Evolutionary conservation across 2,329 filamentous ascomycete species (phyloP).

Genomic region (Colletotrichum lentis): DNA sequence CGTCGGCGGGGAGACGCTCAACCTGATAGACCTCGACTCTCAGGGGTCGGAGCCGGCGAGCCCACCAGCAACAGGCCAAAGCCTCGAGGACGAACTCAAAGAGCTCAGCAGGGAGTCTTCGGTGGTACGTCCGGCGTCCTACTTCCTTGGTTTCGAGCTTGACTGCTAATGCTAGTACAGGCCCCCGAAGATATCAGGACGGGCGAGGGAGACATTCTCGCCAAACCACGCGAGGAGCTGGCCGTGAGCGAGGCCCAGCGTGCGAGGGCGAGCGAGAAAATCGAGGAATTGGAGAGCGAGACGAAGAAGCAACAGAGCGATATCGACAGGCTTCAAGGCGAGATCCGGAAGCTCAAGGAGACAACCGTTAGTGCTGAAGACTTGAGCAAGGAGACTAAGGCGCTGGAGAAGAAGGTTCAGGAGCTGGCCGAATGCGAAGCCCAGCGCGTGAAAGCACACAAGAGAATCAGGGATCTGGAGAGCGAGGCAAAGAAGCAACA

Average conservation of each 20-base stretch:
- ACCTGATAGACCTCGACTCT: background rate
- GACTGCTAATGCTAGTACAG: constrained; percentile 9
- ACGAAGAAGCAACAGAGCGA: background rate
- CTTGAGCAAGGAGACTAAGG: background rate
- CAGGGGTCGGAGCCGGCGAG: background rate
- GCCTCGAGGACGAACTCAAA: constrained; percentile 6
- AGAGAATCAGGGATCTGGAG: background rate
- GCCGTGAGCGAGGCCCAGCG: background rate
- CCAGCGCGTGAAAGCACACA: background rate
- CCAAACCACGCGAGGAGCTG: background rate
- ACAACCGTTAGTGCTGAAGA: background rate
- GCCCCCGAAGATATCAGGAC: background rate
- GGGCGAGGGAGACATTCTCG: background rate
- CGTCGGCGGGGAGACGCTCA: background rate
- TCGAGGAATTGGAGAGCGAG: background rate
- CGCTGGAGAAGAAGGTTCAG: background rate
- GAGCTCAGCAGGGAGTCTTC: background rate
- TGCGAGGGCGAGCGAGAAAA: background rate
- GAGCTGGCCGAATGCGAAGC: background rate
- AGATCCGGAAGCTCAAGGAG: background rate
- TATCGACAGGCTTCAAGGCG: background rate
- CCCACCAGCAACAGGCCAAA: background rate
- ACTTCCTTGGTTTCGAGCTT: too few relatives aligned
- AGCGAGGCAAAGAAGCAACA: background rate
- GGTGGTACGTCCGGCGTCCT: background rate